A percentile compares a stretch with the other conserved stretches of the same genome.
Conservation (phyloP, 2,329 filamentous ascomycete genomes). For the Cladosporium sp. region DNA sequence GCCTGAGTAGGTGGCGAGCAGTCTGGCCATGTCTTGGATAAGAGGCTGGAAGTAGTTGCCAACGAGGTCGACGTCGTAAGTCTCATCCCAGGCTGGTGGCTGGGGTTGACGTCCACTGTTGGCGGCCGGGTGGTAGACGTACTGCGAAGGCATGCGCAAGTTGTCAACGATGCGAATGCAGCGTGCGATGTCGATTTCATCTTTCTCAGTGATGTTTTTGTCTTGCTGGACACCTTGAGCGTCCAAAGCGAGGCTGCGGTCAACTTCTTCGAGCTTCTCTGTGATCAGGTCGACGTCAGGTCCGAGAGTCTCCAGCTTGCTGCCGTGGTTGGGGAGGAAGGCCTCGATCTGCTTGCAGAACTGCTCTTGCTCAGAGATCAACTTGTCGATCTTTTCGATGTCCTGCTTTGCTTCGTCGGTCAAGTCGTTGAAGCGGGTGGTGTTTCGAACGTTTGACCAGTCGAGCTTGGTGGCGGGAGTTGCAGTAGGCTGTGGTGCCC, state of each 20-base stretch:
- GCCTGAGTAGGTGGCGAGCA: constrained; percentile 42
- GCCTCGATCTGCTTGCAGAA: constrained; percentile 73
- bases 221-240: constrained; percentile 59
- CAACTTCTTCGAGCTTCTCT: constrained; percentile 62
- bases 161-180: constrained; percentile 74
- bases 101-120: constrained; percentile 25
- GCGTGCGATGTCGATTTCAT: constrained; percentile 68
- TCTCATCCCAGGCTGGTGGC: constrained; percentile 21
- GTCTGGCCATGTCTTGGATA: constrained; percentile 41
- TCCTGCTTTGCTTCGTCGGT: constrained; percentile 76
- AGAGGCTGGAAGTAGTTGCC: constrained; percentile 47
- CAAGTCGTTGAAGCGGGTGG: constrained; percentile 89
- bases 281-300: constrained; percentile 65
- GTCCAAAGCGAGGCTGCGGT: constrained; percentile 63
- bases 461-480: constrained; percentile 73
- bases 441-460: constrained; percentile 73
- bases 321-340: constrained; percentile 63
- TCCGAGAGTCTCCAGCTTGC: constrained; percentile 64
- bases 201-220: constrained; percentile 60
- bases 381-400: constrained; percentile 74
- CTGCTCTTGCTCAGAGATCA: constrained; percentile 75
- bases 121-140: constrained; percentile 49
- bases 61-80: constrained; percentile 49
- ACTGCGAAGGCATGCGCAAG: constrained; percentile 66
- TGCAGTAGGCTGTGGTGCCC: constrained; percentile 43